Base-by-base conservation (phyloP, 139 green algal genomes). In the Desmodesmus armatus region DNA sequence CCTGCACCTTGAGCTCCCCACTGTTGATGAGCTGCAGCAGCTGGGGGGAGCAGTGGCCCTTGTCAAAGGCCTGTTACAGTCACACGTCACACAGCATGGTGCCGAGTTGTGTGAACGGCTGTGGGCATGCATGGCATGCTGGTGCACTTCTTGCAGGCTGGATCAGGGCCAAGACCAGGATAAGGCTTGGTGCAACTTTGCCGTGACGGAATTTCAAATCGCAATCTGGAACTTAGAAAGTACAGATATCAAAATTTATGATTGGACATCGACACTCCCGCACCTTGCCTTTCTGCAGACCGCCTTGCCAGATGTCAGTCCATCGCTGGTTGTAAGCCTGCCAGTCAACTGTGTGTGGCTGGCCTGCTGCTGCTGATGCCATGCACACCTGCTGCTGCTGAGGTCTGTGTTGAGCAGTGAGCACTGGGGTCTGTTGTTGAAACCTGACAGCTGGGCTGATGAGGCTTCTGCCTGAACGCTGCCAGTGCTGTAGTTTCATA, bases 1-100 rank as follows among this genome's bases (percentile, higher is more conserved):
- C 73, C 23, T 29, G 37, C 44, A 80, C 73, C 7, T 47, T 17
- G n/a, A 80, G 49, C 31, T 44, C 19, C 49, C 73, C 73, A n/a
- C 53, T 60, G 23, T 41, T 39, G 19, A 80, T 21, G 29, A 80
- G 73, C 49, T 80, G 47, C 73, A 80, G 27, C 19, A 80, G 49
- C 73, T 69, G 73, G 1, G 73, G 73, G 35, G 47, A 69, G 23
- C 44, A 31, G 5, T n/a, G 17, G 19, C 73, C 73, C 73, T 80
- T 80, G 33, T 80, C 73, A 35, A 80, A 80, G 5, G n/a, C n/a
- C 40, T 31, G 63, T 19, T 44, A 5, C 63, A 44, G n/a, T 27
- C 6, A 5, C 3, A 27, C 2, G 3, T 27, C 17, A 25, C 19
- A 69, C 23, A 31, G n/a, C n/a, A n/a, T n/a, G n/a, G n/a, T n/a